These are phyloP conservation scores for Nicotiana tomentosiformis DNA, from an alignment of 257 asterid genomes.

Conservation along the genomic window DNA sequence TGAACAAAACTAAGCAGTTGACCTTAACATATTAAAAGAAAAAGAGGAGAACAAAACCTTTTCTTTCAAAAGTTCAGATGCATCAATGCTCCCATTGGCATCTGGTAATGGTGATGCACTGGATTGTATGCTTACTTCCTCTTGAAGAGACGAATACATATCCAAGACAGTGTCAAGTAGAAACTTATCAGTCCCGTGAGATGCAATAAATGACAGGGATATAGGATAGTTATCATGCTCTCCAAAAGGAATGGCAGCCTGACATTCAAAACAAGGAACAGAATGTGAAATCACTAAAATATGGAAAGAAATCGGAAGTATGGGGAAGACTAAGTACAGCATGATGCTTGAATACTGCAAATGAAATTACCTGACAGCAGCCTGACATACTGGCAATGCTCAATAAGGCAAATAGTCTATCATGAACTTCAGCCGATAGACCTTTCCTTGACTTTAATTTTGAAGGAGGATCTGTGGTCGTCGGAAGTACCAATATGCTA, in stretches of 20 bases:
- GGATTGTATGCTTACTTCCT: slow-evolving; percentile 39
- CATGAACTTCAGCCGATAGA: slow-evolving; percentile 41
- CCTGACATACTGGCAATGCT: slow-evolving; percentile 83
- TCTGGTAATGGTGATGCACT: slow-evolving; percentile 46
- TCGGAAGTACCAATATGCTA: slow-evolving; percentile 73
- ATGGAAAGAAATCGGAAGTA: background rate
- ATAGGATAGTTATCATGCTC: slow-evolving; percentile 55
- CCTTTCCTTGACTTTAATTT: slow-evolving; percentile 46
- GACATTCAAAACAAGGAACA: slow-evolving; percentile 10
- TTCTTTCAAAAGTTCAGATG: slow-evolving; percentile 81
- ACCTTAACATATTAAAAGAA: slow-evolving; percentile 1
- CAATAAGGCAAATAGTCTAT: slow-evolving; percentile 50
- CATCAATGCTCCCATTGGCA: slow-evolving; percentile 53
- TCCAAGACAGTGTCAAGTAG: slow-evolving; percentile 87
- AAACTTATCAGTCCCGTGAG: slow-evolving; percentile 82
- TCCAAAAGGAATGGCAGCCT: slow-evolving; percentile 84
- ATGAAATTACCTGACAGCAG: slow-evolving; percentile 64
- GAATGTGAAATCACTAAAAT: background rate
- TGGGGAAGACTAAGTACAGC: background rate
- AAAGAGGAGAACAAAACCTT: slow-evolving; percentile 42
- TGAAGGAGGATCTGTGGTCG: slow-evolving; percentile 74
- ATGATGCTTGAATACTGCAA: slow-evolving; percentile 1
- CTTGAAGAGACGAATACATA: slow-evolving; percentile 69
- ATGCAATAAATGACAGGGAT: slow-evolving; percentile 74
- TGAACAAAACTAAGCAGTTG: background rate